phyloP scores from a whole-genome alignment of 768 basidiomycete genomes.

The Auriscalpium microsporum region DNA sequence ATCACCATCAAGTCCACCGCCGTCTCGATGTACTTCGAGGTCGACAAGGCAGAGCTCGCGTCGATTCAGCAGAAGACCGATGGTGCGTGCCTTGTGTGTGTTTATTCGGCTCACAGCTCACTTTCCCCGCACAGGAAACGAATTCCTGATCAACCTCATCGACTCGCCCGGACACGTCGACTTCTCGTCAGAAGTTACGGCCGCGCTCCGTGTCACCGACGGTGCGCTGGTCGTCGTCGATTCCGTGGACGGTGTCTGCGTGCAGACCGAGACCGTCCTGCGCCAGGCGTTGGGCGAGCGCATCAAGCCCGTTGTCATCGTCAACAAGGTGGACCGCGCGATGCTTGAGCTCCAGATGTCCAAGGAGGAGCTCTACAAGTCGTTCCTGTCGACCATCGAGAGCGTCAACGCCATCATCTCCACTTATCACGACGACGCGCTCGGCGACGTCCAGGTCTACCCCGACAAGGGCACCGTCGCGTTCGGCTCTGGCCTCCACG shows the following conservation, averaged over 20 bases:
- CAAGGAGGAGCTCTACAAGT: conserved; percentile 96
- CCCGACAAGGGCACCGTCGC: conserved; percentile 98
- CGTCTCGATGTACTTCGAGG: conserved; percentile 99
- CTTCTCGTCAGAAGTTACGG: conserved; percentile 99
- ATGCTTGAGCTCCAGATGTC: conserved; percentile 95
- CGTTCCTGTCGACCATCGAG: conserved; percentile 96
- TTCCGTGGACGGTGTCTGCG: conserved; percentile 98
- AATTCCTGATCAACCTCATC: conserved; percentile 99
- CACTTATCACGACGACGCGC: conserved; percentile 87
- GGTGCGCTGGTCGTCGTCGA: conserved; percentile 99
- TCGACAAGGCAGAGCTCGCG: conserved; percentile 78
- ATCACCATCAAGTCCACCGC: conserved; percentile 99
- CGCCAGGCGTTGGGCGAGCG: conserved; percentile 96
- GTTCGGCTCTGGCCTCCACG: conserved; percentile 98
- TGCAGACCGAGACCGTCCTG: conserved; percentile 98
- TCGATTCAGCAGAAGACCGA: conserved; percentile 92
- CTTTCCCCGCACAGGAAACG: conserved; percentile 46
- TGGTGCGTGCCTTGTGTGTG: conserved; percentile 37
- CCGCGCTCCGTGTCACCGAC: conserved; percentile 98
- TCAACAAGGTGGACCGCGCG: conserved; percentile 99
- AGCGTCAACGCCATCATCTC: conserved; percentile 98
- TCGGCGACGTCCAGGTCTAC: conserved; percentile 98
- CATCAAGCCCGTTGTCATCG: conserved; percentile 98
- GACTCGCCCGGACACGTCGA: conserved; percentile 99
- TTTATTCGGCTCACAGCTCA: conserved; percentile 1